These are phyloP conservation scores for Candida broadrunensis DNA, from an alignment of 805 yeast genomes.

Conservation along the genomic window DNA sequence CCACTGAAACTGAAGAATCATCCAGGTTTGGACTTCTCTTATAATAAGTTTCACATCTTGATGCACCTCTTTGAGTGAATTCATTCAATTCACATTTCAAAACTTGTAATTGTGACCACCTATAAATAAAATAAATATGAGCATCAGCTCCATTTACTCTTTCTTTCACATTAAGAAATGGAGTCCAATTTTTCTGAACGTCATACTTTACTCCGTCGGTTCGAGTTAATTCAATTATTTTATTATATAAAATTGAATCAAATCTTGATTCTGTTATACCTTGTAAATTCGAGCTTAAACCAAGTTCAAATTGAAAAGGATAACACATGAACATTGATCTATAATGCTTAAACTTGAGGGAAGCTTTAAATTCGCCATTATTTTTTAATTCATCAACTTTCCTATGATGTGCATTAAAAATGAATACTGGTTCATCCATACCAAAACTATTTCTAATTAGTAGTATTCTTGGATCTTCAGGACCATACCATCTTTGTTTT, in stretches of 20 bases:
- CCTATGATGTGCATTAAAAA: slow-evolving; percentile 11
- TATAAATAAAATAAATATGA: slow-evolving; percentile 26
- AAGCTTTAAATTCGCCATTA: not conserved
- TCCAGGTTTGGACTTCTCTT: not conserved
- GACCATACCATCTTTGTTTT: slow-evolving; percentile 13
- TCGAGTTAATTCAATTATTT: slow-evolving; percentile 18
- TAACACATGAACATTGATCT: slow-evolving; percentile 29
- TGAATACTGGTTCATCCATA: slow-evolving; percentile 15
- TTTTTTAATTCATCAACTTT: slow-evolving; percentile 2
- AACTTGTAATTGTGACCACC: slow-evolving; percentile 29
- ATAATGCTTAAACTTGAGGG: slow-evolving; percentile 7
- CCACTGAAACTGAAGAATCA: slow-evolving; percentile 17
- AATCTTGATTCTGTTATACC: slow-evolving; percentile 11
- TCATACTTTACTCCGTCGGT: slow-evolving; percentile 1
- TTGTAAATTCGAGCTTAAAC: slow-evolving; percentile 23
- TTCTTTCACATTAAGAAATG: slow-evolving; percentile 25
- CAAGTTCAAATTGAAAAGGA: slow-evolving; percentile 33
- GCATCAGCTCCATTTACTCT: slow-evolving; percentile 23
- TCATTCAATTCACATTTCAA: slow-evolving; percentile 21
- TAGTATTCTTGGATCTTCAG: slow-evolving; percentile 25
- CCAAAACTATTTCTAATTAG: slow-evolving; percentile 15
- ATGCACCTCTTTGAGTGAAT: slow-evolving; percentile 5
- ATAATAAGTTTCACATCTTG: slow-evolving; percentile 5
- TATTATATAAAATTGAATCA: slow-evolving; percentile 15
- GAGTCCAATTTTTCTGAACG: slow-evolving; percentile 38